Conservation (phyloP, 495 filamentous ascomycete genomes). For the Hypoxylon crocopeplum region DNA sequence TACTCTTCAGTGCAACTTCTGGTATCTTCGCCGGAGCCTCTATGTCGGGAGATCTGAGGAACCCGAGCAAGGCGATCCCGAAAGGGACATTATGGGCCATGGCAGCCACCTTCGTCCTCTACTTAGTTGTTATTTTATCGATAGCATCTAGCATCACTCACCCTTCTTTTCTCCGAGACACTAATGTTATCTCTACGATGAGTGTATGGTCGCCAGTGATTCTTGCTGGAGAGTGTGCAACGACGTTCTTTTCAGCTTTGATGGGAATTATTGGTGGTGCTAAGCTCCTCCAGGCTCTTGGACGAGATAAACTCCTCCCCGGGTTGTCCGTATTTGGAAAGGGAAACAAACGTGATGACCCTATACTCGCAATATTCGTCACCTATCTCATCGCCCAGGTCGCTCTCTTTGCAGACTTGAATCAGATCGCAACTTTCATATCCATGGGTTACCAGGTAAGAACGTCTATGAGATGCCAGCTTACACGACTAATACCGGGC, state of each 20-base stretch:
- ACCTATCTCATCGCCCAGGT: conserved; percentile 79
- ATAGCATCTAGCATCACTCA: conserved; percentile 81
- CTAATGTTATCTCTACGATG: conserved; percentile 80
- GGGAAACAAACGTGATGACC: conserved; percentile 79
- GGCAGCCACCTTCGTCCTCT: conserved; percentile 75
- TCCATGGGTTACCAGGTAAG: conserved; percentile 88
- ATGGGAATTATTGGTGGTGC: conserved; percentile 90
- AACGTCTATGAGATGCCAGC: conserved; percentile 25
- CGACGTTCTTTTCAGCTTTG: conserved; percentile 81
- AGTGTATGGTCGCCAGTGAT: conserved; percentile 76
- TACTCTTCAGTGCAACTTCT: conserved; percentile 82
- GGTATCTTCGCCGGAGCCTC: conserved; percentile 78
- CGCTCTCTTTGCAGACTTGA: conserved; percentile 84
- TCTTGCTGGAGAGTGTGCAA: conserved; percentile 82
- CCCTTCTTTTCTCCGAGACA: conserved; percentile 73
- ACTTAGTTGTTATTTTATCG: conserved; percentile 77
- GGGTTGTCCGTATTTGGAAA: conserved; percentile 77
- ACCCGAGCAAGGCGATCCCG: conserved; percentile 85
- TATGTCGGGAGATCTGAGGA: conserved; percentile 86
- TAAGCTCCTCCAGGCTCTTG: conserved; percentile 86
- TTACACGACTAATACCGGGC: conserved; percentile 2
- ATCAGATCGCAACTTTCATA: conserved; percentile 85
- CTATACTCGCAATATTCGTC: conserved; percentile 75
- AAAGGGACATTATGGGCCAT: conserved; percentile 81
- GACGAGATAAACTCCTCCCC: conserved; percentile 79